These are phyloP conservation scores for Neophaeococcomyces mojaviensis DNA, from an alignment of 2,329 filamentous ascomycete species.

Conservation along the genomic window DNA sequence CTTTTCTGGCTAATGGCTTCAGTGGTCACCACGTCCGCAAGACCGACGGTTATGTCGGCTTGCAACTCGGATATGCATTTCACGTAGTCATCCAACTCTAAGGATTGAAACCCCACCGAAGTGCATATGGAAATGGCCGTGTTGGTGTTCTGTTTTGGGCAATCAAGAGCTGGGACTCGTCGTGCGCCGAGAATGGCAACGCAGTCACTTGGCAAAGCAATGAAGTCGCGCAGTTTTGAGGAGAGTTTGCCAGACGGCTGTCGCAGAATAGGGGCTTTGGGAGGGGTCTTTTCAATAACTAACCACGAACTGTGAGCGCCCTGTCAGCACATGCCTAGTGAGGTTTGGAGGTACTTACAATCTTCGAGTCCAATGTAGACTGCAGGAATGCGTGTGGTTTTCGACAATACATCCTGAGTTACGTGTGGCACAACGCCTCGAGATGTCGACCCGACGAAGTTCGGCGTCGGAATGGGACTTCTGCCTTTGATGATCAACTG, in stretches of 20 bases:
- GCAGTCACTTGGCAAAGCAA: constrained; percentile 58
- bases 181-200: constrained; percentile 69
- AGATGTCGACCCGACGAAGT: constrained; percentile 72
- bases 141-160: constrained; percentile 61
- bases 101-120: constrained; percentile 71
- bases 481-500: constrained; percentile 56
- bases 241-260: constrained; percentile 36
- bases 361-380: constrained; percentile 84
- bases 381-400: constrained; percentile 57
- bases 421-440: constrained; percentile 81
- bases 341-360: constrained; percentile 53
- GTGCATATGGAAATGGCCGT: constrained; percentile 70
- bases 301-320: constrained; percentile 30
- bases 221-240: constrained; percentile 67
- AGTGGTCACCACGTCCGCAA: constrained; percentile 65
- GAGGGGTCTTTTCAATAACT: constrained; percentile 56
- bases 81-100: constrained; percentile 63
- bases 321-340: constrained; percentile 30
- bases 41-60: constrained; percentile 72
- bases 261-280: constrained; percentile 46
- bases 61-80: constrained; percentile 56
- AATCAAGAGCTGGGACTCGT: constrained; percentile 65
- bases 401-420: constrained; percentile 70
- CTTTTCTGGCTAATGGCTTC: constrained; percentile 60
- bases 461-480: constrained; percentile 68